phyloP scores from a whole-genome alignment of 257 asterid genomes.

The Gentiana macrophylla region DNA sequence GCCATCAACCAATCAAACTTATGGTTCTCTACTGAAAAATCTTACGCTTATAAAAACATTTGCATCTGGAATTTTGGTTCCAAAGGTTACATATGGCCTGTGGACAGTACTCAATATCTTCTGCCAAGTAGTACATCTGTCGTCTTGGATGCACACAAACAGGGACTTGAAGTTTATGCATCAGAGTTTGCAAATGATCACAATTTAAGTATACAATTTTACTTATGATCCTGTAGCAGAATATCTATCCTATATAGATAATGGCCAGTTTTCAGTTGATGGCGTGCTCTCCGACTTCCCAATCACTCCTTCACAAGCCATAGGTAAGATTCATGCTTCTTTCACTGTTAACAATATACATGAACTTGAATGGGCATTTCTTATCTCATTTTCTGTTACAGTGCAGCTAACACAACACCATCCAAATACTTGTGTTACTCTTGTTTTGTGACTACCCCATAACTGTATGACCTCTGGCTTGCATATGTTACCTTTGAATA shows the following conservation, averaged over 20 bases:
- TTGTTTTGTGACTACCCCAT: no score
- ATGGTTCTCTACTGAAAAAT: slow-evolving; percentile 46
- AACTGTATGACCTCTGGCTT: no score
- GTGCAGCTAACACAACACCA: no score
- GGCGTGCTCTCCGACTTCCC: slow-evolving; percentile 78
- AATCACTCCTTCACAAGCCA: slow-evolving; percentile 43
- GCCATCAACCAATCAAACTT: slow-evolving; percentile 71
- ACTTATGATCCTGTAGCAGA: slow-evolving; percentile 76
- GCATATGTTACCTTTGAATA: no score
- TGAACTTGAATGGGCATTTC: no score
- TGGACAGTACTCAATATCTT: slow-evolving; percentile 33
- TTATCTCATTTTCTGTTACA: no score
- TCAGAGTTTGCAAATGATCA: slow-evolving; percentile 48
- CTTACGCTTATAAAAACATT: slow-evolving; percentile 61
- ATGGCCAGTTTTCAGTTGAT: slow-evolving; percentile 61
- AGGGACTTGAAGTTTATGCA: slow-evolving; percentile 67
- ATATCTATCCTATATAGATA: slow-evolving; percentile 52
- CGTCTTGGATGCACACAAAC: slow-evolving; percentile 62
- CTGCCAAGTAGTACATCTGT: slow-evolving; percentile 34
- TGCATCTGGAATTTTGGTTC: slow-evolving; percentile 78
- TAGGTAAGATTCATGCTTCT: slow-evolving; percentile 32
- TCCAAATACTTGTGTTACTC: no score
- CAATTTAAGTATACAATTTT: slow-evolving; percentile 40
- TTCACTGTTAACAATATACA: not conserved
- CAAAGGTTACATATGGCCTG: slow-evolving; percentile 60